Evolutionary conservation across 495 filamentous ascomycete genomes (phyloP), one percentile per base, ranked within the genome.

Genomic region (Xeromyces bisporus): DNA sequence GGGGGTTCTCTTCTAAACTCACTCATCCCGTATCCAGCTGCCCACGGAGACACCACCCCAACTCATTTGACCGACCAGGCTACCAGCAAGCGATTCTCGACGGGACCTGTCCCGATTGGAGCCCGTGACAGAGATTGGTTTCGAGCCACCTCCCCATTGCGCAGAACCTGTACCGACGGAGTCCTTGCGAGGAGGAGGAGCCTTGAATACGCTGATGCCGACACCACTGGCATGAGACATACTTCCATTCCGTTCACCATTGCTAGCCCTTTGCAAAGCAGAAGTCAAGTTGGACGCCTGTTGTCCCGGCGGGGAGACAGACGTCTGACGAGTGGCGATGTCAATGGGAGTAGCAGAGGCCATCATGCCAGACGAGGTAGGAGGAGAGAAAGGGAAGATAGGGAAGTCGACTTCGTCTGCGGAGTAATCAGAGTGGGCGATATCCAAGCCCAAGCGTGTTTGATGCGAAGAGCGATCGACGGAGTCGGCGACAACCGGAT

Each of bases 1-100:
- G n/a, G n/a, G n/a, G n/a, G n/a, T n/a, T n/a, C n/a, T n/a, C n/a
- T n/a, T n/a, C n/a, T n/a, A n/a, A n/a, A n/a, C 87, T 73, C 71
- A 96, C 89, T 97, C 89, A 62, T 97, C 89, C 45, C 81, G 71
- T 54, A 97, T 86, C 67, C 85, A 96, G 51, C 87, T 94, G 33
- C 86, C 85, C 36, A 96, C 80, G 25, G 89, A 96, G 14, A 91
- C 67, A 34, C 87, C 91, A 47, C 91, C 89, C 85, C 85, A 97
- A 50, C 91, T 96, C 83, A 94, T 91, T 31, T 84, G 86, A 37
- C 71, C 77, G 40, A 86, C 77, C 45, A 94, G 58, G 58, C 91
- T 97, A 30, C 83, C 75, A 29, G 78, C 82, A 37, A 84, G 53
- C 43, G 80, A 87, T 51, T 93, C 89, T 41, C 87, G 69, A 33